Percentiles rank a stretch among this genome's conserved stretches.
Conservation (phyloP, 108 stramenopile species). For the Cyclostephanos invisitatus region DNA sequence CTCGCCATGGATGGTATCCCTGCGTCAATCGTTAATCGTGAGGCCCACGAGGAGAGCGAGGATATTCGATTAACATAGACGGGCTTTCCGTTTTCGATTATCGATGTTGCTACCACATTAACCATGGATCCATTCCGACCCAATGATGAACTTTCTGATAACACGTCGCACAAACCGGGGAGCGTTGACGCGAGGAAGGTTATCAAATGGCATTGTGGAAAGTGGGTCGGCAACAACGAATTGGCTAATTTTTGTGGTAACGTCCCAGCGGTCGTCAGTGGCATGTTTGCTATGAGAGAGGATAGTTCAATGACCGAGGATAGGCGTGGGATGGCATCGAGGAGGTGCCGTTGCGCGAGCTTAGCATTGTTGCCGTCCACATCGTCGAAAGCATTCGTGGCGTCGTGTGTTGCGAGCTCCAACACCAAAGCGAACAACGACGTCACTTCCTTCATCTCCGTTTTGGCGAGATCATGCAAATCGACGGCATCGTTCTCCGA, state of each 20-base stretch:
- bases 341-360: conserved; percentile 26
- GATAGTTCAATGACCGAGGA: conserved; percentile 33
- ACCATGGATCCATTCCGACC: conserved; percentile 9
- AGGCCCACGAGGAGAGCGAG: conserved; percentile 32
- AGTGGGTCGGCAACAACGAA: conserved; percentile 59
- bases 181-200: conserved; percentile 61
- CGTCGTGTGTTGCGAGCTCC: conserved; percentile 27
- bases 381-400: background rate
- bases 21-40: conserved; percentile 19
- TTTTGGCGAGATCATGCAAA: conserved; percentile 3
- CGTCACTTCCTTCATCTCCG: conserved; percentile 34
- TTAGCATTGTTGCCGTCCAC: background rate
- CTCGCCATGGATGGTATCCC: conserved; percentile 50
- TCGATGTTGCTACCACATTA: conserved; percentile 21
- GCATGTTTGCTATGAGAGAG: conserved; percentile 6
- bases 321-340: conserved; percentile 33
- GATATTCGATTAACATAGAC: background rate
- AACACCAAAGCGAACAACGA: conserved; percentile 27
- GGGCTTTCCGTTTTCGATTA: conserved; percentile 2
- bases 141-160: conserved; percentile 13
- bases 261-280: conserved; percentile 33
- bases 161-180: conserved; percentile 52
- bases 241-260: conserved; percentile 59
- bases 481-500: conserved; percentile 7
- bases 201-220: conserved; percentile 59